Base-by-base conservation (phyloP, 352 stramenopile genomes). In the Globisporangium okanoganense region DNA sequence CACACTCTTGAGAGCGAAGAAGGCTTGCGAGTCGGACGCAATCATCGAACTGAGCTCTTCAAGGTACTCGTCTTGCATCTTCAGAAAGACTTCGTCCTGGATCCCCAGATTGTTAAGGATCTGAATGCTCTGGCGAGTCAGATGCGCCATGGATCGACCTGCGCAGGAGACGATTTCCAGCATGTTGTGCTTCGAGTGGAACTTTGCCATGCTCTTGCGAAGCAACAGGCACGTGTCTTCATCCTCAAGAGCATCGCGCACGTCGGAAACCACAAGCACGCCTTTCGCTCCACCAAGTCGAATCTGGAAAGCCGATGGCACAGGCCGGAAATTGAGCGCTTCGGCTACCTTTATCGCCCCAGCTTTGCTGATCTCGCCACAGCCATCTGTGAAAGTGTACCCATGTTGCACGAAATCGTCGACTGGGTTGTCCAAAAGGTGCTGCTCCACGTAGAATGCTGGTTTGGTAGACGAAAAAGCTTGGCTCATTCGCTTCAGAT, bases 161-260 rank as follows among this genome's bases (percentile, higher is more conserved):
- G 78, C 69, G 40, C 61, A 76, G 5, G 82, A 71, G 2, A 93
- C 78, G 33, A 93, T 76, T 50, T 93, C 84, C 49, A 93, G 59
- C 67, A 83, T 78, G n/a, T 68, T 74, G 57, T 93, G 78, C 13
- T 29, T 57, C 1, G 81, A 90, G 4, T 29, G 13, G 33, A 93
- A 93, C 61, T 93, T 93, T 4, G 70, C 75, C 82, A 90, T 91
- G 43, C 84, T 93, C 58, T 83, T 66, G 14, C 82, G 81, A 48
- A 88, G 57, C 36, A 72, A 56, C 25, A 85, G 55, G 24, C 71
- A 64, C 3, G 61, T 44, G 35, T 74, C 75, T 40, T 33, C 33
- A 22, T 53, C 61, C 24, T 52, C 22, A 1, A 66, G 43, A 1
- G 43, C 14, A 10, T 73, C 66, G 0, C 24, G 43, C 40, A 71